These are phyloP conservation scores for Xylaria venustula DNA, from an alignment of 495 filamentous ascomycete genomes.

Conservation along the genomic window DNA sequence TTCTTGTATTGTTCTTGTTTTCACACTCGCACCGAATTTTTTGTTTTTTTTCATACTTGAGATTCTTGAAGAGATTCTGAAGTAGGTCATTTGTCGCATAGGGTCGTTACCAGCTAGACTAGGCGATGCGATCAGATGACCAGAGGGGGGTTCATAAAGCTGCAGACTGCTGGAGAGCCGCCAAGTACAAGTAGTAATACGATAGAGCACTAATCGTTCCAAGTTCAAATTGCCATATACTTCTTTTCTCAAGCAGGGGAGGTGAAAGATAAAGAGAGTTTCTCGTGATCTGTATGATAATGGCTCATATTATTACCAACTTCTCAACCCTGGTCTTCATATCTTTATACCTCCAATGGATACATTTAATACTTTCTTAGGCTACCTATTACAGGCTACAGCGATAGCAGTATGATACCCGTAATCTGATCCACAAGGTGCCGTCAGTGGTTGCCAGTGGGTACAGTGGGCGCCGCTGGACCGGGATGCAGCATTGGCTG, in stretches of 20 bases:
- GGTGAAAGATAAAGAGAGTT: no score
- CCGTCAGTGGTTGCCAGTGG: constrained; percentile 10
- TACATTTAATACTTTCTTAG: no score
- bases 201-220: constrained; percentile 30
- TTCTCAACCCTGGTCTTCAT: no score
- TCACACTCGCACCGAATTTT: constrained; percentile 23
- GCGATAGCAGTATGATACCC: constrained; percentile 12
- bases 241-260: neutral
- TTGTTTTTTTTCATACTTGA: constrained; percentile 31
- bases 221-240: neutral
- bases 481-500: neutral
- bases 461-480: neutral
- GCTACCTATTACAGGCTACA: no score
- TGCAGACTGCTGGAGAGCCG: constrained; percentile 23
- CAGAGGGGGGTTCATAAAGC: neutral
- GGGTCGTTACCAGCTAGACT: constrained; percentile 7
- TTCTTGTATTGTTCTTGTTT: constrained; percentile 16
- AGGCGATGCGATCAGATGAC: constrained; percentile 4
- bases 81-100: constrained; percentile 13
- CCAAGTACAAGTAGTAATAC: constrained; percentile 30
- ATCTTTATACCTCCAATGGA: no score
- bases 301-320: no score
- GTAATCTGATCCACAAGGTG: constrained; percentile 5
- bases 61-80: constrained; percentile 22
- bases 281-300: no score